phyloP scores from a whole-genome alignment of 345 rosid genomes.

The Eucalyptus erythrocorys region DNA sequence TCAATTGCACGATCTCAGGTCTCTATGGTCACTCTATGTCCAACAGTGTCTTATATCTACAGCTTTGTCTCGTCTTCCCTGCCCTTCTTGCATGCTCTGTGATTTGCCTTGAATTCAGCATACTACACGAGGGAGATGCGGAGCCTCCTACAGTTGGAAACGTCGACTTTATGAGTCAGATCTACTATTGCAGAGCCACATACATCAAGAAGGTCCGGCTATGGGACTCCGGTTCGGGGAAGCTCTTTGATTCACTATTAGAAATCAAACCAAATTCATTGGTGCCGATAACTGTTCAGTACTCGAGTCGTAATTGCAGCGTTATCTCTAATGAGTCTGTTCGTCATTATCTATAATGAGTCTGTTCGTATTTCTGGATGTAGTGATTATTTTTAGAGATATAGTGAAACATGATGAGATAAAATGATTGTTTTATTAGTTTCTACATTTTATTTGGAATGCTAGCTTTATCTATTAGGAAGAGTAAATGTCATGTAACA shows the following conservation, averaged over 20 bases:
- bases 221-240: conserved; percentile 2
- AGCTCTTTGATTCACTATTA: conserved; percentile 3
- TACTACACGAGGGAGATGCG: conserved; percentile 9
- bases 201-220: background rate
- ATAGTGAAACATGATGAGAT: too few relatives aligned
- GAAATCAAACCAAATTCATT: too few relatives aligned
- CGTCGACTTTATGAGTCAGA: background rate
- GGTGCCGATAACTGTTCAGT: accelerated
- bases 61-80: background rate
- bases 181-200: background rate
- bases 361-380: accelerated
- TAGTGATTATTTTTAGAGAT: too few relatives aligned
- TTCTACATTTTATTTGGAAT: too few relatives aligned
- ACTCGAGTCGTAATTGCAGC: accelerated
- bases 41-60: background rate
- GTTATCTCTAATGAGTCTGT: too few relatives aligned
- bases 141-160: background rate
- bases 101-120: background rate
- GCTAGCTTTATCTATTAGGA: too few relatives aligned
- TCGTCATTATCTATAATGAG: too few relatives aligned
- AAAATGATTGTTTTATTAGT: too few relatives aligned
- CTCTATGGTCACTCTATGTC: background rate
- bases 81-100: background rate
- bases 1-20: background rate
- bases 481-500: too few relatives aligned